A percentile compares a stretch with the other conserved stretches of the same genome.
These are phyloP conservation scores for Arthroderma sp. DNA, from an alignment of 2,329 filamentous ascomycete species.

Conservation along the genomic window DNA sequence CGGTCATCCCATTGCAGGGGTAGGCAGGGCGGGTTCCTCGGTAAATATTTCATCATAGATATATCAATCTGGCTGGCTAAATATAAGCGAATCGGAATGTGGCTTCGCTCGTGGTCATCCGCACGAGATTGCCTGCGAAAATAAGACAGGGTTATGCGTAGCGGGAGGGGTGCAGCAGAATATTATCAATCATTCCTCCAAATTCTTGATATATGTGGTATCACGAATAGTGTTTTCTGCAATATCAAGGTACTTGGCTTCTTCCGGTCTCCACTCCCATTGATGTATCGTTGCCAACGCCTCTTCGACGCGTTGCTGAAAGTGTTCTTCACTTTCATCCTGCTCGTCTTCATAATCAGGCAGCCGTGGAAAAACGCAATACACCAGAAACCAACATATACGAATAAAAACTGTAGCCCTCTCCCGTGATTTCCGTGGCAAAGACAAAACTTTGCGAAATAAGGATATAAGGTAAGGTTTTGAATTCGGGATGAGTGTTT, in stretches of 20 bases:
- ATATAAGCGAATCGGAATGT: too few species aligned
- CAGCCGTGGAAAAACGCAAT: constrained; percentile 2
- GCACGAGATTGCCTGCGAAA: too few species aligned
- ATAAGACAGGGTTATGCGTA: too few species aligned
- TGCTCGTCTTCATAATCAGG: constrained; percentile 3
- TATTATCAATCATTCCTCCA: too few species aligned
- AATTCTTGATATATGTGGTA: too few species aligned
- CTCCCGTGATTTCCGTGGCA: not conserved
- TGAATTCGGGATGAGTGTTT: not conserved
- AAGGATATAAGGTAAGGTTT: constrained; percentile 3
- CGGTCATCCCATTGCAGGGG: too few species aligned
- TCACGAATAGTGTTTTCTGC: constrained; percentile 2
- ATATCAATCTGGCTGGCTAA: too few species aligned
- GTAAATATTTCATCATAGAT: too few species aligned
- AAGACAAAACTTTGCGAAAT: not conserved
- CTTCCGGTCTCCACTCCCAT: constrained; percentile 4
- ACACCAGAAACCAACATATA: not conserved
- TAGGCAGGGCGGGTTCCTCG: too few species aligned
- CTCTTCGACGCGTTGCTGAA: constrained; percentile 3
- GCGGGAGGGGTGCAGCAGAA: too few species aligned
- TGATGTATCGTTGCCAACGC: not conserved
- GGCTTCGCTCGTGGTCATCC: too few species aligned
- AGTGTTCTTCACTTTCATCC: constrained; percentile 4
- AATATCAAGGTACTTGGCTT: constrained; percentile 3
- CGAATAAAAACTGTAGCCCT: not conserved